Base-by-base conservation (phyloP, 2,329 filamentous ascomycete genomes). In the Aspergillus phoenicis region DNA sequence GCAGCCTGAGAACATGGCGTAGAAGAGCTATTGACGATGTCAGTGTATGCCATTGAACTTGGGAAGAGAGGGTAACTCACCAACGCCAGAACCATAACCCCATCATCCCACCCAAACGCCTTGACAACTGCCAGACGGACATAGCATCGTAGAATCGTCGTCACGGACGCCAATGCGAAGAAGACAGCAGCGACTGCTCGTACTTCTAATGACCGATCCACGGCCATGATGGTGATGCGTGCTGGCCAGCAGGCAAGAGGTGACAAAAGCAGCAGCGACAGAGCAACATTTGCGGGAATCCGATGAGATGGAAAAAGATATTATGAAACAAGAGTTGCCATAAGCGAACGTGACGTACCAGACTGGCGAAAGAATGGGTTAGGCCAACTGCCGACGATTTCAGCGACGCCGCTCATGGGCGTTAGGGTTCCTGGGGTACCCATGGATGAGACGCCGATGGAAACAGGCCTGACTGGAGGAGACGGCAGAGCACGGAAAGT, bases 101-200 rank as follows among this genome's bases (percentile, higher is more conserved):
- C 62, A 67, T 76, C 74, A 64, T 76, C 74, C 69, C 71, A 73
- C 1, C 74, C 72, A 61, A 75, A 74, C 0, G 73, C 75, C 53
- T 73, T 76, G 13, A 81, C 77, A 15, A 81, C 58, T 15, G 67
- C 69, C 4, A 74, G 57, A 6, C 79, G 77, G 33, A 80, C 78
- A 66, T 79, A 80, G 22, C 76, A 71, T 56, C 79, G 73, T 15
- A 81, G 65, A 8, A 68, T 56, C 7, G 75, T 75, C 15, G 77
- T 71, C 8, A 76, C 48, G n/a, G 75, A 68, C 0, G 79, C 77
- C n/a, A 80, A 62, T 3, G 71, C 70, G 51, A 80, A 69, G 58
- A 81, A 79, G 11, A 75, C 71, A 8, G 73, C 72, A 5, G 74
- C 73, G 6, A 73, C 70, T 6, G 52, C 59, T 11, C 60, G 49